Evolutionary conservation across 139 green algal species (phyloP), one percentile per base, ranked within the genome.

Genomic region (Chlamydomonas incerta): DNA sequence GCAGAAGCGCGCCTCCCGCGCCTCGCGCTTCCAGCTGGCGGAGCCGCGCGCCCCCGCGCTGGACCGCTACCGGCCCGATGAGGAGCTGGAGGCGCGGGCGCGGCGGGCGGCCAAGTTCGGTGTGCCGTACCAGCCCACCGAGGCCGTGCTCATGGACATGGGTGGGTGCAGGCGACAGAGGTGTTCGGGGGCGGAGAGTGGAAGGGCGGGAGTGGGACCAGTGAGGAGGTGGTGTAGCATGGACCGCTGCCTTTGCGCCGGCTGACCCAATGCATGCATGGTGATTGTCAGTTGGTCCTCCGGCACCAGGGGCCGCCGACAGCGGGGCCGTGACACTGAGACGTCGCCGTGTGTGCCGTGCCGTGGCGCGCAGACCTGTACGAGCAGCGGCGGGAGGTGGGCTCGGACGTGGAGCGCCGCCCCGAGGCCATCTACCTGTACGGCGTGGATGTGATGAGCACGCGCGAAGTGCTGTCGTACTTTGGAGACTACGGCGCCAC

Each of bases 361-460:
- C n/a, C n/a, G n/a, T n/a, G n/a, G n/a, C 63, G 63, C 26, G 3
- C 80, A 88, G 91, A 93, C 57, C 50, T 92, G 46, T 93, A 93
- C 81, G 95, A 97, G 85, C 21, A 86, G 76, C 88, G 92, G 20
- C 83, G 82, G 29, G 91, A 96, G 35, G 87, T 91, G 67, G 68
- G 67, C 0, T 20, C 50, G 0, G 79, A 90, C 28, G 85, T 91
- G n/a, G 84, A 81, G 74, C 85, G 91, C 34, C 88, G 94, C 26
- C 62, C 72, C 23, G 72, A 91, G 37, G 58, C 91, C 15, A 70
- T 91, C 9, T 83, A 91, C 63, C 34, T 98, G 66, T 98, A 98
- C 82, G 96, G 96, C 31, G 93, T 98, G 20, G 95, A 98, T 90
- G 71, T 97, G n/a, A 91, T 98, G 92, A 95, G 87, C 86, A 97